Evolutionary conservation across 495 filamentous ascomycete species (phyloP).

Genomic region (Daldinia childiae): DNA sequence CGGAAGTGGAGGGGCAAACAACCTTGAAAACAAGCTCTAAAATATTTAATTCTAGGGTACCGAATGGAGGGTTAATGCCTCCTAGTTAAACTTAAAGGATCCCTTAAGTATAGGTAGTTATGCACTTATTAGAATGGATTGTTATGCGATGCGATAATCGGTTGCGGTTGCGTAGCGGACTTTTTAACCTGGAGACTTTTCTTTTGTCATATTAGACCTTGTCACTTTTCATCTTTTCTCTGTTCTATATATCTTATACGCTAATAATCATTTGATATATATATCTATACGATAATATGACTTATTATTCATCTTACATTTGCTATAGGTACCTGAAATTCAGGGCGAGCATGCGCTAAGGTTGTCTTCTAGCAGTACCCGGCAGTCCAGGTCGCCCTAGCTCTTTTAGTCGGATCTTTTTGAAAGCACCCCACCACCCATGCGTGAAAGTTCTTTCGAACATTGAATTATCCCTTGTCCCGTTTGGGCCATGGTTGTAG

Average conservation of each 20-base stretch:
- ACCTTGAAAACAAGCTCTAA: constrained; percentile 7
- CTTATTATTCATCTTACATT: neutral
- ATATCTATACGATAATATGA: neutral
- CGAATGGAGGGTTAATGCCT: constrained; percentile 20
- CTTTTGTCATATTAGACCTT: neutral
- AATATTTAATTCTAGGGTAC: constrained; percentile 6
- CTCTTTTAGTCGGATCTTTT: constrained; percentile 29
- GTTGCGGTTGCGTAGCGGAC: neutral
- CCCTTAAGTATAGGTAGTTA: no score
- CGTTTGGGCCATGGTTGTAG: neutral
- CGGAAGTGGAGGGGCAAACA: constrained; percentile 33
- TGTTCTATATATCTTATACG: neutral
- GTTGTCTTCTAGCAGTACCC: constrained; percentile 10
- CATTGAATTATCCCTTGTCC: constrained; percentile 15
- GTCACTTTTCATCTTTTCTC: neutral
- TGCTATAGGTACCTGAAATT: neutral
- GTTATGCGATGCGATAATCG: constrained; percentile 19
- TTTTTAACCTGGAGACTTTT: neutral
- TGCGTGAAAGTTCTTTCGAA: constrained; percentile 6
- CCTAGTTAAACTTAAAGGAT: constrained; percentile 16
- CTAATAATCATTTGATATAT: neutral
- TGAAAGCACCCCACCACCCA: constrained; percentile 15
- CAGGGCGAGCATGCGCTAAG: constrained; percentile 19
- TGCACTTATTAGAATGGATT: neutral
- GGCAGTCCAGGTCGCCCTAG: constrained; percentile 17